Evolutionary conservation across 352 stramenopile species (phyloP).

Genomic region (Phytophthora quininea): DNA sequence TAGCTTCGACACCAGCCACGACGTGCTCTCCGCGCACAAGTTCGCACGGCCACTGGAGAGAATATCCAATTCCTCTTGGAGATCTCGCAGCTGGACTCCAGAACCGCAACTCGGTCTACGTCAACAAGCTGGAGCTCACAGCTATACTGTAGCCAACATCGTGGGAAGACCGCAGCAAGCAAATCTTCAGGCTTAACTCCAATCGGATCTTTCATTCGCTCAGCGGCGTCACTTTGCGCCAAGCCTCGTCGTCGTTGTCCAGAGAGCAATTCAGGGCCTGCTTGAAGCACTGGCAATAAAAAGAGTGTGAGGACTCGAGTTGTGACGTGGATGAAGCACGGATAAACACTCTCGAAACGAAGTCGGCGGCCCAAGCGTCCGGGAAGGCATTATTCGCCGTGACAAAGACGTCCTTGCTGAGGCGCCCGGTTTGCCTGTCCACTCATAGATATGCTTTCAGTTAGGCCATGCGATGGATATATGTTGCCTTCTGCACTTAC

Average conservation of each 20-base stretch:
- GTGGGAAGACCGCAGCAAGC: constrained; percentile 10
- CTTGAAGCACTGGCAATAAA: constrained; percentile 17
- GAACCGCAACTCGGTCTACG: constrained; percentile 16
- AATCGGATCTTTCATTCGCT: background rate
- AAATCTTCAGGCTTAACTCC: constrained; percentile 19
- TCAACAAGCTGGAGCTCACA: constrained; percentile 15
- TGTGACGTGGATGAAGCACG: too few relatives aligned
- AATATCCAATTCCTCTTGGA: constrained; percentile 19
- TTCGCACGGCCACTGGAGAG: too few relatives aligned
- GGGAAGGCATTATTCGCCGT: too few relatives aligned
- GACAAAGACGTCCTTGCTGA: too few relatives aligned
- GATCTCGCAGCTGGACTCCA: constrained; percentile 23
- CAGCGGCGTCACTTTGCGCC: background rate
- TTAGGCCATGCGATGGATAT: too few relatives aligned
- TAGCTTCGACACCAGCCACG: too few relatives aligned
- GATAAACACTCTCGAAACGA: too few relatives aligned
- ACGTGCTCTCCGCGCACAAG: too few relatives aligned
- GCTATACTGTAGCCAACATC: constrained; percentile 2
- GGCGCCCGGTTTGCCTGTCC: background rate
- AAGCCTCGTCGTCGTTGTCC: constrained; percentile 6
- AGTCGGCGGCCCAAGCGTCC: too few relatives aligned
- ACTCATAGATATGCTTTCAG: background rate
- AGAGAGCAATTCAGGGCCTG: constrained; percentile 8
- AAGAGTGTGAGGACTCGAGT: background rate
- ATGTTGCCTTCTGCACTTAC: background rate